Conservation (phyloP, 225 moss, liverwort and hornwort genomes). For the Lunularia cruciata region DNA sequence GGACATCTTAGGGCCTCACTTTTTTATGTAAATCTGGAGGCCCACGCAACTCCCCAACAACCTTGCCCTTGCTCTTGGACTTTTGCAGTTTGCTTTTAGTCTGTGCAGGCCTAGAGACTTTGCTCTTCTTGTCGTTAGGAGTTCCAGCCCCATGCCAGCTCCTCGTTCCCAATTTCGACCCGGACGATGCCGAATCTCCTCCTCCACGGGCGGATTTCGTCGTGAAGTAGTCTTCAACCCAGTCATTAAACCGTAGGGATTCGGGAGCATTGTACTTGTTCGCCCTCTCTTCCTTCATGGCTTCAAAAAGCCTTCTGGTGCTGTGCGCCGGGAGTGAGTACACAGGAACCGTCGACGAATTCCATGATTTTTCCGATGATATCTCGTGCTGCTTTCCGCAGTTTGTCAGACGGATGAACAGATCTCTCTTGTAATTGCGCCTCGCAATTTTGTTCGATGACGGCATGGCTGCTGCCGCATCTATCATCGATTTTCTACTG, state of each 20-base stretch:
- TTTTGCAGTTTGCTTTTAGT: neutral
- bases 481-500: too few species aligned
- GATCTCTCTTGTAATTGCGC: too few species aligned
- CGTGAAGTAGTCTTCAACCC: neutral
- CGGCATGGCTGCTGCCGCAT: too few species aligned
- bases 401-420: too few species aligned
- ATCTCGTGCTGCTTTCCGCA: neutral
- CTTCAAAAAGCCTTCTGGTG: neutral
- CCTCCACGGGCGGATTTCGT: neutral
- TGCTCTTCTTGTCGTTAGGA: neutral
- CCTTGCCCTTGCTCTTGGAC: neutral
- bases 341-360: neutral
- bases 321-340: neutral
- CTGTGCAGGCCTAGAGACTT: neutral
- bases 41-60: neutral
- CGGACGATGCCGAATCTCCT: neutral
- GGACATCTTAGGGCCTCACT: constrained; percentile 16
- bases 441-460: too few species aligned
- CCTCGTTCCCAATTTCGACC: neutral
- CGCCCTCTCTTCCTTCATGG: neutral
- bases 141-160: neutral
- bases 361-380: constrained; percentile 7
- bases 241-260: neutral
- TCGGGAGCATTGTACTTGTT: constrained; percentile 10
- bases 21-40: constrained; percentile 12